Evolutionary conservation across 2,329 filamentous ascomycete genomes (phyloP).

Genomic region (Plenodomus biglobosus): DNA sequence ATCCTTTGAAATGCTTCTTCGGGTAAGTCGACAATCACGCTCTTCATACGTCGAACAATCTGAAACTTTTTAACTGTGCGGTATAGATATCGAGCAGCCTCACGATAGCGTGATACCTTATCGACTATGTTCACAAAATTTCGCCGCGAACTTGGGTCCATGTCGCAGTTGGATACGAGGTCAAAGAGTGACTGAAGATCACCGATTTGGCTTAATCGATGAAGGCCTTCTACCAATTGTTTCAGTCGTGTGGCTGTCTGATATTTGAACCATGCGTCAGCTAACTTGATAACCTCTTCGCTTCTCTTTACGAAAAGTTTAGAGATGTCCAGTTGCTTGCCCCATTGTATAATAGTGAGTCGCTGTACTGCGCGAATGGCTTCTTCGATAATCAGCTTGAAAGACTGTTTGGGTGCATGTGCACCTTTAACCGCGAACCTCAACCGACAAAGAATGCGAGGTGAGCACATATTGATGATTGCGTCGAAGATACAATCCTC

Average conservation of each 20-base stretch:
- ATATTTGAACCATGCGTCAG: conserved; percentile 14
- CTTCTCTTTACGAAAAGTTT: conserved; percentile 9
- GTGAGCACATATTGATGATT: conserved; percentile 15
- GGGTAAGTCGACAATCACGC: conserved; percentile 9
- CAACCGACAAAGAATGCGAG: conserved; percentile 13
- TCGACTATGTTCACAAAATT: conserved; percentile 15
- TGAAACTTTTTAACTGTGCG: conserved; percentile 9
- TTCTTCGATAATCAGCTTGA: conserved; percentile 3
- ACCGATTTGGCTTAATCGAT: conserved; percentile 6
- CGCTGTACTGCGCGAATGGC: conserved; percentile 7
- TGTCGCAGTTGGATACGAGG: conserved; percentile 12
- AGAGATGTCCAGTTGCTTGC: neutral
- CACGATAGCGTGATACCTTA: conserved; percentile 20
- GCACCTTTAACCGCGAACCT: conserved; percentile 5
- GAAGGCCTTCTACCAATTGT: conserved; percentile 10
- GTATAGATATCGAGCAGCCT: conserved; percentile 17
- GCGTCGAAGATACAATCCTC: conserved; percentile 9
- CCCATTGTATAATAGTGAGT: neutral
- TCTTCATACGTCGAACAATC: conserved; percentile 5
- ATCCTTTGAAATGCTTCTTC: conserved; percentile 4
- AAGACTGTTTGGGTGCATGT: conserved; percentile 1
- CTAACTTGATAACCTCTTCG: conserved; percentile 13
- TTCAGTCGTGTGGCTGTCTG: conserved; percentile 7
- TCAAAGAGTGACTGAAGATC: conserved; percentile 10
- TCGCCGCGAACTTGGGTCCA: conserved; percentile 11